phyloP scores from a whole-genome alignment of 306 rosid species.

The Astragalus membranaceus region DNA sequence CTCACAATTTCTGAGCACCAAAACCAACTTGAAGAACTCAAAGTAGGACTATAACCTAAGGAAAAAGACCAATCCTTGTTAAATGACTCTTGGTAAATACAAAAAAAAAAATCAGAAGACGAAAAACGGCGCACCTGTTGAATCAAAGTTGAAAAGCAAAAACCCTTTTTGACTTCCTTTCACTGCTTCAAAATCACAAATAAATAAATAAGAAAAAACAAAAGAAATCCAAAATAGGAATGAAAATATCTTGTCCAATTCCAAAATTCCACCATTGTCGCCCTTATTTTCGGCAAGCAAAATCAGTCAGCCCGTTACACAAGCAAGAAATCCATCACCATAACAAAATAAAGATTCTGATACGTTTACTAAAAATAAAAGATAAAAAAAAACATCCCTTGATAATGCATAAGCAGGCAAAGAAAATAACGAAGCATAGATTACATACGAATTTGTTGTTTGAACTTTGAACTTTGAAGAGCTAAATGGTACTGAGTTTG shows the following conservation, averaged over 20 bases:
- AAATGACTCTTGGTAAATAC: neutral
- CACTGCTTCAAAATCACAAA: constrained; percentile 14
- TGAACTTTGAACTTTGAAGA: too few relatives aligned
- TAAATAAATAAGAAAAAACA: neutral
- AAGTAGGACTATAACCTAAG: neutral
- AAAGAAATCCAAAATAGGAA: neutral
- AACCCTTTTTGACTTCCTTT: constrained; percentile 16
- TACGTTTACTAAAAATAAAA: too few relatives aligned
- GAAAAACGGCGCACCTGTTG: neutral
- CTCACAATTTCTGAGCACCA: constrained; percentile 10
- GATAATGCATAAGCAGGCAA: neutral
- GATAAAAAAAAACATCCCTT: too few relatives aligned
- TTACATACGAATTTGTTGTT: constrained; percentile 13
- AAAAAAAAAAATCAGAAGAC: neutral
- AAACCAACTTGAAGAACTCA: constrained; percentile 8
- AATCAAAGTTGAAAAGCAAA: constrained; percentile 14
- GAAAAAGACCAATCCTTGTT: neutral
- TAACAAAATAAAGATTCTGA: neutral
- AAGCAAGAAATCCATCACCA: constrained; percentile 7
- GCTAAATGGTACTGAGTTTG: neutral
- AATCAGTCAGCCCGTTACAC: neutral
- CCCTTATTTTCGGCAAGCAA: constrained; percentile 29
- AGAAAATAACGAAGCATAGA: neutral
- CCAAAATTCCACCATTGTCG: neutral
- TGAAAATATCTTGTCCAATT: neutral